Evolutionary conservation across 441 rosid genomes (phyloP).

Genomic region (Adansonia grandidieri): DNA sequence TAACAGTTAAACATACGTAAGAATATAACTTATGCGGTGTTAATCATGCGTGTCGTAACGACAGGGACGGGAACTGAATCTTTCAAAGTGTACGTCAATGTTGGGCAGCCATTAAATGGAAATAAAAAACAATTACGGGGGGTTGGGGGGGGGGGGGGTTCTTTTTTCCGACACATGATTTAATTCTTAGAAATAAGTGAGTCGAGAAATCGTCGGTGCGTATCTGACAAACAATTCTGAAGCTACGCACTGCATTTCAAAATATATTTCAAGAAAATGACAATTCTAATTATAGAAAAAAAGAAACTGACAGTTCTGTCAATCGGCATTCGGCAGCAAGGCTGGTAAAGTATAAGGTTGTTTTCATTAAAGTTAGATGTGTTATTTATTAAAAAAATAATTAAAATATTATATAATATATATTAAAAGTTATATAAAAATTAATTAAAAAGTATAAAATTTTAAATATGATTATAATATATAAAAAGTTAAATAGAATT

Average conservation of each 20-base stretch:
- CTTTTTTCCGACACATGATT: not conserved
- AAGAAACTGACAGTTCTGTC: not conserved
- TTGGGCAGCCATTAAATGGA: not conserved
- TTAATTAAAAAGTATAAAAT: no score
- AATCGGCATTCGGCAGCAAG: not conserved
- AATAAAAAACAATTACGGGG: not conserved
- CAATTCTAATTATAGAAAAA: not conserved
- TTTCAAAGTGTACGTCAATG: not conserved
- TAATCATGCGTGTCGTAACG: not conserved
- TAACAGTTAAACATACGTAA: no score
- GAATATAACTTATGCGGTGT: not conserved
- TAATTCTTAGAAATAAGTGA: not conserved
- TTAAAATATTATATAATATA: no score
- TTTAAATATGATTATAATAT: no score
- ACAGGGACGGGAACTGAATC: not conserved
- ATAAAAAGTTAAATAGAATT: no score
- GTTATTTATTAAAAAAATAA: no score
- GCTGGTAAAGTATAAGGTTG: not conserved
- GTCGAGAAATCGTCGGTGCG: constrained; percentile 8
- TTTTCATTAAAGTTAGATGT: not conserved
- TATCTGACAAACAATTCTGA: not conserved
- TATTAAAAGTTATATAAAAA: no score
- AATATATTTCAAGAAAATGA: not conserved
- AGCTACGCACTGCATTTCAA: not conserved
- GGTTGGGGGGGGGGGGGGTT: not conserved